A percentile compares a stretch with the other conserved stretches of the same genome.
These are phyloP conservation scores for Pulchroboletus neoregius DNA, from an alignment of 1,284 basidiomycete genomes.

Conservation along the genomic window DNA sequence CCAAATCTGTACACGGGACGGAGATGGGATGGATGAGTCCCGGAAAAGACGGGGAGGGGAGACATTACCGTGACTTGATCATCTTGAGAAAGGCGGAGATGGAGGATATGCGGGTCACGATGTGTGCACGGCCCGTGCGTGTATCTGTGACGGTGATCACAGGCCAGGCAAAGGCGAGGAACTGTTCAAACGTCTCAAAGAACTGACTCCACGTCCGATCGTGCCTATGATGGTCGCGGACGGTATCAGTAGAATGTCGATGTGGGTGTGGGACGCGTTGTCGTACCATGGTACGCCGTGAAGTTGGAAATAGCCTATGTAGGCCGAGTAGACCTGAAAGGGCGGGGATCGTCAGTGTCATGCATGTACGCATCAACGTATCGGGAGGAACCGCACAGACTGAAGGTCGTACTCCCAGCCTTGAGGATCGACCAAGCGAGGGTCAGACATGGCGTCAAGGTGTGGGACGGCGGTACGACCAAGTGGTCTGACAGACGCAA, in stretches of 20 bases:
- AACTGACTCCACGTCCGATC: constrained; percentile 79
- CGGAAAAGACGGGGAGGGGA: no score
- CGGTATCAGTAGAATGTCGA: constrained; percentile 8
- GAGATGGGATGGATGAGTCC: no score
- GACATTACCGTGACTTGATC: constrained; percentile 76
- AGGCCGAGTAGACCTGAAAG: constrained; percentile 72
- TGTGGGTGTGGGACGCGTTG: not conserved
- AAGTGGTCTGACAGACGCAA: not conserved
- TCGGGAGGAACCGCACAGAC: constrained; percentile 50
- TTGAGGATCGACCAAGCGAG: constrained; percentile 69
- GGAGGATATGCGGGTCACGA: constrained; percentile 69
- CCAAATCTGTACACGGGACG: constrained; percentile 67
- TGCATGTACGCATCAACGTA: not conserved
- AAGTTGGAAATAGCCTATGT: constrained; percentile 78
- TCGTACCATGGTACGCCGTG: constrained; percentile 69
- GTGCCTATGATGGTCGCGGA: constrained; percentile 48
- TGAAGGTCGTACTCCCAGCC: constrained; percentile 85
- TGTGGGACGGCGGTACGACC: not conserved
- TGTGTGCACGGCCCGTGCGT: constrained; percentile 70
- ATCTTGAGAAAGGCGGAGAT: constrained; percentile 72
- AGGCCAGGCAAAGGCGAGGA: constrained; percentile 83
- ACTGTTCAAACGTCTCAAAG: constrained; percentile 78
- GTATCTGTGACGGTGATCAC: constrained; percentile 75
- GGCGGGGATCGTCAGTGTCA: constrained; percentile 1
- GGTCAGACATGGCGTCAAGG: constrained; percentile 50